phyloP scores from a whole-genome alignment of 306 rosid genomes.

The Hippophae tibetana region DNA sequence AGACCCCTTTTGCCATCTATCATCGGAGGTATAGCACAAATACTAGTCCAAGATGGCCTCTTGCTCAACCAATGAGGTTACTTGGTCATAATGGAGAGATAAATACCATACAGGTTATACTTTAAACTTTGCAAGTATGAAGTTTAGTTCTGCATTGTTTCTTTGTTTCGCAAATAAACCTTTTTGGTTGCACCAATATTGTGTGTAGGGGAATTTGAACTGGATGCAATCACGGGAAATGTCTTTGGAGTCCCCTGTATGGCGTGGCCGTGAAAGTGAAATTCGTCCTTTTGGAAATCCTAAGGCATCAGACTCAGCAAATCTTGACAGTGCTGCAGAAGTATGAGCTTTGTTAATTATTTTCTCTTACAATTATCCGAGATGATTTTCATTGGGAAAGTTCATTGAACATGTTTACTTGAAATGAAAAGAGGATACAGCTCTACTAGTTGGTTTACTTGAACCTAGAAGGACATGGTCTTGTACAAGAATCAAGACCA shows the following conservation, averaged over 20 bases:
- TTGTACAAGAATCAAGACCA: too few species aligned
- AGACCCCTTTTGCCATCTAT: slow-evolving; percentile 89
- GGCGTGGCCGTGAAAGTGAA: slow-evolving; percentile 94
- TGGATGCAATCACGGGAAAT: slow-evolving; percentile 99
- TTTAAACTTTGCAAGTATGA: slow-evolving; percentile 20
- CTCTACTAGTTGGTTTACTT: too few species aligned
- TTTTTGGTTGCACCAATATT: slow-evolving; percentile 21
- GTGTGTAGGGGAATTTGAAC: slow-evolving; percentile 80
- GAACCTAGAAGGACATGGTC: too few species aligned
- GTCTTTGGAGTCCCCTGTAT: slow-evolving; percentile 81
- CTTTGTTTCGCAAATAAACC: background rate
- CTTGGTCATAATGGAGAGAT: slow-evolving; percentile 99
- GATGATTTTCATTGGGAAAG: slow-evolving; percentile 11
- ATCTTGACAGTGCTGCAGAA: slow-evolving; percentile 97
- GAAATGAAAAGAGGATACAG: too few species aligned
- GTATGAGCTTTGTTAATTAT: slow-evolving; percentile 38
- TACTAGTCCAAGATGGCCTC: slow-evolving; percentile 99
- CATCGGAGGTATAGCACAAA: slow-evolving; percentile 98
- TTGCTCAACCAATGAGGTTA: slow-evolving; percentile 98
- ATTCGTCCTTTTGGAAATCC: slow-evolving; percentile 92
- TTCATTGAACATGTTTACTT: background rate
- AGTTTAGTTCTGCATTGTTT: slow-evolving; percentile 16
- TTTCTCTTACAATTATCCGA: slow-evolving; percentile 4
- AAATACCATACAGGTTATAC: slow-evolving; percentile 83
- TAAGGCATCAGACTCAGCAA: slow-evolving; percentile 91